Evolutionary conservation across 2,329 filamentous ascomycete species (phyloP), one percentile per base, ranked within the genome.

Genomic region (Acrocalymma vagum): DNA sequence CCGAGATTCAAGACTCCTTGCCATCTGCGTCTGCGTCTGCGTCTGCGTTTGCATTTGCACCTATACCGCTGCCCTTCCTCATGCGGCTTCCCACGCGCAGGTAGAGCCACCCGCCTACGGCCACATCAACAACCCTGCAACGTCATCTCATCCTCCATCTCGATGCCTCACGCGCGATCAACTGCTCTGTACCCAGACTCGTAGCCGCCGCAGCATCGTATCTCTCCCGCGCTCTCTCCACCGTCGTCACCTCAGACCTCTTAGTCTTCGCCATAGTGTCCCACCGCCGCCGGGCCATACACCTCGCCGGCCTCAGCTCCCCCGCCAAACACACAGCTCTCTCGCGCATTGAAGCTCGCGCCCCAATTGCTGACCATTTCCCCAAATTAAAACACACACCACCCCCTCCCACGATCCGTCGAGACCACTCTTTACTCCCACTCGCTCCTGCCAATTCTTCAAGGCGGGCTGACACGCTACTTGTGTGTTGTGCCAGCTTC

Each of bases 121-220:
- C 53, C 47, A 51, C 50, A 41, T 44, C 44, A 24, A 39, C 38
- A 45, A 38, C 43, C 55, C 48, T 60, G 58, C 57, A 62, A 61
- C 62, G 61, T 63, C 60, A 65, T 63, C 56, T 49, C 45, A 44
- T 40, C 41, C 48, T 49, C 50, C 47, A 51, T 46, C 38, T 27
- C 37, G 39, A 56, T 58, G 55, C 45, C 33, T 35, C 40, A 32
- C 41, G 43, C 43, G 46, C 44, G 48, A 48, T 38, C 21, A 23
- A 35, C n/a, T n/a, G n/a, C n/a, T n/a, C n/a, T n/a, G n/a, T n/a
- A n/a, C n/a, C n/a, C n/a, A n/a, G n/a, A n/a, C n/a, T n/a, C n/a
- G n/a, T n/a, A n/a, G n/a, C n/a, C 20, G 30, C 14, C 40, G 28
- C 41, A 37, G 31, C 47, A 30, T 21, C 24, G 22, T 30, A 21